Percentiles rank a stretch among this genome's conserved stretches.
phyloP scores from a whole-genome alignment of 345 rosid species.

The Orychophragmus violaceus region DNA sequence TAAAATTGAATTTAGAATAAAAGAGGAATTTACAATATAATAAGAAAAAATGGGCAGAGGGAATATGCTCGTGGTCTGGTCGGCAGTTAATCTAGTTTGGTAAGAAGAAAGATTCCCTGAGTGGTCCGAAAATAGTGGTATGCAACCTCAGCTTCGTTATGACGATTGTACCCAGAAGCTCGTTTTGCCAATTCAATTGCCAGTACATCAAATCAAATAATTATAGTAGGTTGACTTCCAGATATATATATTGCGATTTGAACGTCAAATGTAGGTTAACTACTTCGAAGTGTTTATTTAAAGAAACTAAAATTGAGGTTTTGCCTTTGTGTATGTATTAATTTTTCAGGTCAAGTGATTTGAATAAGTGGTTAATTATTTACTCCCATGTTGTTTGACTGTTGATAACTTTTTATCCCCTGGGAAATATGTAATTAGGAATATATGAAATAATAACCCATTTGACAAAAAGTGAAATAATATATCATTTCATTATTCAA shows the following conservation, averaged over 20 bases:
- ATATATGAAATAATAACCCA: too few relatives aligned
- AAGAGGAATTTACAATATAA: neutral
- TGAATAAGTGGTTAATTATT: neutral
- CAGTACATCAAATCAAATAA: conserved; percentile 10
- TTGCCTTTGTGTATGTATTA: neutral
- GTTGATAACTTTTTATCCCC: too few relatives aligned
- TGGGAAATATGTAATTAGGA: too few relatives aligned
- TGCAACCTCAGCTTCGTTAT: neutral
- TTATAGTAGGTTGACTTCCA: neutral
- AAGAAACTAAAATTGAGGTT: neutral
- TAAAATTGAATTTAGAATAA: neutral
- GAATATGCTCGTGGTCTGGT: conserved; percentile 32
- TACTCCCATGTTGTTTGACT: too few relatives aligned
- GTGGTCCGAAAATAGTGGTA: conserved; percentile 17
- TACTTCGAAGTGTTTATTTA: neutral
- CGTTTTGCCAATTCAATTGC: neutral
- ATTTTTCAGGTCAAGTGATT: neutral
- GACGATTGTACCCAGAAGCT: conserved; percentile 7
- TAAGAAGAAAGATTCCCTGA: conserved; percentile 27
- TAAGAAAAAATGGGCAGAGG: conserved; percentile 15
- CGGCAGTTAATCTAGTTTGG: conserved; percentile 35
- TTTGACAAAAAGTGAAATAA: too few relatives aligned
- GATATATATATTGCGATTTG: neutral
- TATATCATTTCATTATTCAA: too few relatives aligned
- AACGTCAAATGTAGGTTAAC: neutral